Evolutionary conservation across 1,139 yeast species (phyloP), one percentile per base, ranked within the genome.

Genomic region (Geotrichum macrosporum): DNA sequence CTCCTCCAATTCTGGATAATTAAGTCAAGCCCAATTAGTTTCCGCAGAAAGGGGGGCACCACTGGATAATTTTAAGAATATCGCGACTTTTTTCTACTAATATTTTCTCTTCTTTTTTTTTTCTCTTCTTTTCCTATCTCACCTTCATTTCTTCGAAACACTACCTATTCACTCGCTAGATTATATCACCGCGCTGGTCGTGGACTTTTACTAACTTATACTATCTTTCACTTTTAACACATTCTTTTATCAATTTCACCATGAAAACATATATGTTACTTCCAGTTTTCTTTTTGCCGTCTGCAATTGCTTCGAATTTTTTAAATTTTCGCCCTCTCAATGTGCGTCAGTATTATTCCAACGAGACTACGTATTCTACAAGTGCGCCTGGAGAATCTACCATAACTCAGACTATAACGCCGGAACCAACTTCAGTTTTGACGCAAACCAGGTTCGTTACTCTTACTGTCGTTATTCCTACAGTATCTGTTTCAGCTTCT

Each of bases 121-220:
- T 13, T 15, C 36, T 39, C 15, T 5, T 19, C 30, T 19, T n/a
- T 16, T 34, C 20, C 15, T 26, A 15, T 9, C 13, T n/a, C 26
- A 16, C 20, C 9, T 20, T 12, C 18, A 15, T 15, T n/a, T 21
- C 18, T 26, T 26, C 10, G 5, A 29, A 5, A 20, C 35, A 29
- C 35, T 35, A 21, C 19, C 24, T 36, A 36, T 6, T 24, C 27
- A 24, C 27, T 24, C 27, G 10, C 10, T 24, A 21, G 24, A 36
- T 15, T n/a, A n/a, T 12, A 13, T 18, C n/a, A n/a, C 12, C 33
- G 27, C 46, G 46, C 46, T 15, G 46, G 46, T 18, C 46, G 46
- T 42, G 32, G 13, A 18, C n/a, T n/a, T 24, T 24, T 29, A 26
- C 36, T 12, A n/a, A n/a, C n/a, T n/a, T n/a, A n/a, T n/a, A n/a